Percentiles rank a stretch among this genome's conserved stretches.
Evolutionary conservation across 768 basidiomycete species (phyloP).

Genomic region (Phlegmacium glaucopus): DNA sequence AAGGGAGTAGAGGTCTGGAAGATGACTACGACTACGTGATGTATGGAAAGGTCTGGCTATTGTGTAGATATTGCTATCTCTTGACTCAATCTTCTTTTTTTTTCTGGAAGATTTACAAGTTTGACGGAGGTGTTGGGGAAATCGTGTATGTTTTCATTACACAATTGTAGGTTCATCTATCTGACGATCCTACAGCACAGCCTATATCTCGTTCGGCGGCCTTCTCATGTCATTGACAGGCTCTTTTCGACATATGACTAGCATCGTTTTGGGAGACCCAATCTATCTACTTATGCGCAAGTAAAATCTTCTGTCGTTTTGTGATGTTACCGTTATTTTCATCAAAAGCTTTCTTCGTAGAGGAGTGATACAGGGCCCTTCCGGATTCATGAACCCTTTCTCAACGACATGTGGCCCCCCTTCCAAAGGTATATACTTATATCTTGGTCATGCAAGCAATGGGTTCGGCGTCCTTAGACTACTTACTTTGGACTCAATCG

Average conservation of each 20-base stretch:
- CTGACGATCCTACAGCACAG: constrained; percentile 56
- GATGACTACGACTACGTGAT: constrained; percentile 99
- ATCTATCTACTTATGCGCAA: constrained; percentile 86
- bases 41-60: constrained; percentile 83
- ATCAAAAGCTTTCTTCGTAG: too few species aligned
- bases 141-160: constrained; percentile 62
- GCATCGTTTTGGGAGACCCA: constrained; percentile 90
- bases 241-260: constrained; percentile 87
- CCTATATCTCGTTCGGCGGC: constrained; percentile 95
- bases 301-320: constrained; percentile 28
- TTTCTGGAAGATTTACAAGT: constrained; percentile 94
- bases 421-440: too few species aligned
- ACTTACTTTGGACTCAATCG: too few species aligned
- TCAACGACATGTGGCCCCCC: too few species aligned
- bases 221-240: constrained; percentile 93
- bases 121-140: constrained; percentile 82
- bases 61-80: background rate
- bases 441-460: too few species aligned
- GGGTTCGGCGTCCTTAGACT: too few species aligned
- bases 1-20: constrained; percentile 74
- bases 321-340: too few species aligned
- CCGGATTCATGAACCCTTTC: too few species aligned
- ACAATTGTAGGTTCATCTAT: constrained; percentile 5
- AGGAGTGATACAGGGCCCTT: too few species aligned
- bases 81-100: background rate